Percentiles rank a stretch among this genome's conserved stretches.
phyloP scores from a whole-genome alignment of 805 yeast species.

The Yarrowia deformans region DNA sequence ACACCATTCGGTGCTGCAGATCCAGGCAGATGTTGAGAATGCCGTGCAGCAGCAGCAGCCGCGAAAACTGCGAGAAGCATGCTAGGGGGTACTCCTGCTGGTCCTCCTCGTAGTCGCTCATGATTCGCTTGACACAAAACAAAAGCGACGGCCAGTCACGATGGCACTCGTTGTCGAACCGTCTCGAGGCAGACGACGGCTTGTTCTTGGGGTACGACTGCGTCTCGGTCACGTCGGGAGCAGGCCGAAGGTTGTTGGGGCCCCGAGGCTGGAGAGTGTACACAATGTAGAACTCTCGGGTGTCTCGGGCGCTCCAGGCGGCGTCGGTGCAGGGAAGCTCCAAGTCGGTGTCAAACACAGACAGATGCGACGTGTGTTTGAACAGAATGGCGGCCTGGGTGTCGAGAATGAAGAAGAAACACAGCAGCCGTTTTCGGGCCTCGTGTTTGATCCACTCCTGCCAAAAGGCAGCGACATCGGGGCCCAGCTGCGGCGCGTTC shows the following conservation, averaged over 20 bases:
- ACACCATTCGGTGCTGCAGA: conserved; percentile 51
- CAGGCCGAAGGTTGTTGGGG: conserved; percentile 38
- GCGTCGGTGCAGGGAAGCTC: conserved; percentile 58
- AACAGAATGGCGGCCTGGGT: conserved; percentile 53
- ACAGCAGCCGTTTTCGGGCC: conserved; percentile 54
- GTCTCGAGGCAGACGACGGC: conserved; percentile 22
- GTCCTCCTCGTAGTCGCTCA: conserved; percentile 48
- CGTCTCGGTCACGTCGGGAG: conserved; percentile 27
- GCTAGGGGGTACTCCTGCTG: conserved; percentile 50
- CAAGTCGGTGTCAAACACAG: conserved; percentile 55
- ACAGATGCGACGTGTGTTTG: conserved; percentile 50
- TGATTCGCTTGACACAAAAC: conserved; percentile 48
- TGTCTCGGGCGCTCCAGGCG: conserved; percentile 53
- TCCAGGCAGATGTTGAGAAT: conserved; percentile 51
- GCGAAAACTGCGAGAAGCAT: conserved; percentile 53
- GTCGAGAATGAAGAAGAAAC: conserved; percentile 55
- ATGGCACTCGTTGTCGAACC: conserved; percentile 39
- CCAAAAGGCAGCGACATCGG: conserved; percentile 49
- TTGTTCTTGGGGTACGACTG: conserved; percentile 32
- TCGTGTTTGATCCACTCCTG: conserved; percentile 55
- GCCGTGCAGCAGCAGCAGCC: conserved; percentile 54
- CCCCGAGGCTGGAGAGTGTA: conserved; percentile 39
- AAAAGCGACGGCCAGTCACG: conserved; percentile 51
- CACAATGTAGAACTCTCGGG: conserved; percentile 40
- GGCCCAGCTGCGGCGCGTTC: conserved; percentile 14